These are phyloP conservation scores for Boeremia exigua DNA, from an alignment of 2,329 filamentous ascomycete species.

Conservation along the genomic window DNA sequence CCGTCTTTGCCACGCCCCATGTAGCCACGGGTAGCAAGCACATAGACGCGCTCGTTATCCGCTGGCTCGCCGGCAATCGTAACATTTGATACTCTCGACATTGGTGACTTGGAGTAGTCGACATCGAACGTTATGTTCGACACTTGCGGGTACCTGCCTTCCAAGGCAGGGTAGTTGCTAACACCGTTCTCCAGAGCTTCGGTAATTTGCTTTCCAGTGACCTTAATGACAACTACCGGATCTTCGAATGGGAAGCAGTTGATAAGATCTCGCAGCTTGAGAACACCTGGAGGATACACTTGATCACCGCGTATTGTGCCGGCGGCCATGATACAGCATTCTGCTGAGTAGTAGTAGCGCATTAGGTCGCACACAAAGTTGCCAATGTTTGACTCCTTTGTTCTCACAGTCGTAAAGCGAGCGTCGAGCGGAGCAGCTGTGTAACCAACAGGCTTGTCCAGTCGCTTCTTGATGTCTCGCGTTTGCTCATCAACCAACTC, in stretches of 20 bases:
- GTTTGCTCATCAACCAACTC: constrained; percentile 72
- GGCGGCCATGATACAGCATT: constrained; percentile 61
- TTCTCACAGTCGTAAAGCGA: constrained; percentile 81
- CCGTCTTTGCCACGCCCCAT: constrained; percentile 91
- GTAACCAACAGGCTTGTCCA: constrained; percentile 81
- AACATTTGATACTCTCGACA: constrained; percentile 68
- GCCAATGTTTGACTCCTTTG: constrained; percentile 80
- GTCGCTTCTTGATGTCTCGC: constrained; percentile 73
- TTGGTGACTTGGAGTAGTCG: constrained; percentile 66
- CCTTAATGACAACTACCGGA: constrained; percentile 77
- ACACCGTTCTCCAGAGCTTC: constrained; percentile 87
- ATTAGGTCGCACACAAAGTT: constrained; percentile 95
- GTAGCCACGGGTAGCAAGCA: constrained; percentile 81
- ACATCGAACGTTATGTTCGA: constrained; percentile 81
- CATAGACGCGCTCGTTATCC: constrained; percentile 69
- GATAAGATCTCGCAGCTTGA: constrained; percentile 81
- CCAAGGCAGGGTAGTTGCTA: constrained; percentile 78
- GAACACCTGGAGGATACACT: constrained; percentile 80
- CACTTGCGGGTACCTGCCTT: constrained; percentile 84
- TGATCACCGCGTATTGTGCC: constrained; percentile 62
- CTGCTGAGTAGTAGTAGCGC: constrained; percentile 79
- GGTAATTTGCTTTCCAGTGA: constrained; percentile 74
- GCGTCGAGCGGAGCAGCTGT: constrained; percentile 83
- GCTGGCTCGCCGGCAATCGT: constrained; percentile 67
- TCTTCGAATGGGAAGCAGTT: constrained; percentile 94